Conservation (phyloP, 2,329 filamentous ascomycete genomes). For the Aspergillus texensis region DNA sequence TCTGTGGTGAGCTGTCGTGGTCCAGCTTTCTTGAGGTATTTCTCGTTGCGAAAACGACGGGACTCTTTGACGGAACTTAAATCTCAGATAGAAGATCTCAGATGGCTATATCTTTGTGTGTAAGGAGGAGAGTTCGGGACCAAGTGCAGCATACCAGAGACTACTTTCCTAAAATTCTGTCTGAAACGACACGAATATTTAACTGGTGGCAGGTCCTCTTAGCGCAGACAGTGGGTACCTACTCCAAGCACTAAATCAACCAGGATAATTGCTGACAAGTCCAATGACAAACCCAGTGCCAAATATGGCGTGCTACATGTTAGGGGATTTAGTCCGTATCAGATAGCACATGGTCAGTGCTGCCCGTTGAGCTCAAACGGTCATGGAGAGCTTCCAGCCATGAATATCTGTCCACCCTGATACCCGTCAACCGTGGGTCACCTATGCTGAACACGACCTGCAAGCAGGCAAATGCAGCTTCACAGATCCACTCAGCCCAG, state of each 20-base stretch:
- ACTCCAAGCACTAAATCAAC: not conserved
- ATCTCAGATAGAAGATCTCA: not conserved
- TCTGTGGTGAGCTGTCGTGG: not conserved
- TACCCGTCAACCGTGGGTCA: not conserved
- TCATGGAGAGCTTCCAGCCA: not conserved
- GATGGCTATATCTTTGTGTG: not conserved
- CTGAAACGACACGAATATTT: not conserved
- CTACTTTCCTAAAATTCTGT: no score
- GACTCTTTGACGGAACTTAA: not conserved
- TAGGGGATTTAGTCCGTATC: not conserved
- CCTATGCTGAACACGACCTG: not conserved
- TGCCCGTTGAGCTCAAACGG: not conserved
- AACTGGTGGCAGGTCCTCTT: not conserved
- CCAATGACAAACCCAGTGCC: not conserved
- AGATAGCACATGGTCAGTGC: not conserved
- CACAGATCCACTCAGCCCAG: not conserved
- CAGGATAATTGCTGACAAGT: not conserved
- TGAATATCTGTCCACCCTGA: not conserved
- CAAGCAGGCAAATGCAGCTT: not conserved
- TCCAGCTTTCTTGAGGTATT: not conserved
- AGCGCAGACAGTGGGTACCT: not conserved
- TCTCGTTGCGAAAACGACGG: not conserved
- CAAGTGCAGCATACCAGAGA: no score
- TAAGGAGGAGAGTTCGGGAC: not conserved
- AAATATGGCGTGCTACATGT: slow-evolving; percentile 1